phyloP scores from a whole-genome alignment of 371 early-diverging fungal species.

The Ecytonucleospora hepatopenaei region DNA sequence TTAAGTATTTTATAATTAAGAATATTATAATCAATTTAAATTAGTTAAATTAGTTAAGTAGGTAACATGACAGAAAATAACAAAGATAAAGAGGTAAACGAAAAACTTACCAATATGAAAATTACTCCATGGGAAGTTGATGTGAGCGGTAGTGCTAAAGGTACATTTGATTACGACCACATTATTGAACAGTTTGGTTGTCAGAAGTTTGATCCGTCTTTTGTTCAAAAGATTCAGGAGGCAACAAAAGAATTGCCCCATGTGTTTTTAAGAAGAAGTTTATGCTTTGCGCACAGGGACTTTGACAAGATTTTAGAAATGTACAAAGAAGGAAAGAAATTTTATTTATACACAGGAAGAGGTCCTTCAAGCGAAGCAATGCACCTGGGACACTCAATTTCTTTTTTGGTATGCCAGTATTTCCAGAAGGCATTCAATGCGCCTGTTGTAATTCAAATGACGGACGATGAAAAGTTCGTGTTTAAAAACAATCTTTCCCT shows the following conservation, averaged over 20 bases:
- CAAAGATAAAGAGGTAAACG: too few relatives aligned
- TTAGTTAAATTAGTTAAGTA: too few relatives aligned
- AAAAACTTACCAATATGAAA: background rate
- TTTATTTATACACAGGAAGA: constrained; percentile 97
- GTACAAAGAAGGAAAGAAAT: constrained; percentile 72
- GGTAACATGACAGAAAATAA: too few relatives aligned
- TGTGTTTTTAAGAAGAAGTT: constrained; percentile 71
- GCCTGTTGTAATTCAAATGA: constrained; percentile 89
- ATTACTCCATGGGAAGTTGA: constrained; percentile 38
- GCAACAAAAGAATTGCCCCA: constrained; percentile 73
- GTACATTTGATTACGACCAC: constrained; percentile 84
- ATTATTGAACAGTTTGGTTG: constrained; percentile 86
- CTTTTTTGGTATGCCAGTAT: constrained; percentile 90
- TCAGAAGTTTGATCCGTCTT: constrained; percentile 63
- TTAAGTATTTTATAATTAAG: too few relatives aligned
- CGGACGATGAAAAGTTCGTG: constrained; percentile 98
- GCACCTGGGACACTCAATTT: constrained; percentile 95
- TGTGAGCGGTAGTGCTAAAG: constrained; percentile 57
- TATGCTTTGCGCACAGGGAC: constrained; percentile 95
- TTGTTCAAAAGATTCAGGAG: constrained; percentile 68
- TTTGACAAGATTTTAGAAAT: constrained; percentile 71
- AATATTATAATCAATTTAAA: too few relatives aligned
- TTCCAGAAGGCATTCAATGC: constrained; percentile 88
- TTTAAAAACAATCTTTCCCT: constrained; percentile 71
- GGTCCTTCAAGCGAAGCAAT: constrained; percentile 86